Conservation (phyloP, 441 rosid species). For the Brassica balearica region DNA sequence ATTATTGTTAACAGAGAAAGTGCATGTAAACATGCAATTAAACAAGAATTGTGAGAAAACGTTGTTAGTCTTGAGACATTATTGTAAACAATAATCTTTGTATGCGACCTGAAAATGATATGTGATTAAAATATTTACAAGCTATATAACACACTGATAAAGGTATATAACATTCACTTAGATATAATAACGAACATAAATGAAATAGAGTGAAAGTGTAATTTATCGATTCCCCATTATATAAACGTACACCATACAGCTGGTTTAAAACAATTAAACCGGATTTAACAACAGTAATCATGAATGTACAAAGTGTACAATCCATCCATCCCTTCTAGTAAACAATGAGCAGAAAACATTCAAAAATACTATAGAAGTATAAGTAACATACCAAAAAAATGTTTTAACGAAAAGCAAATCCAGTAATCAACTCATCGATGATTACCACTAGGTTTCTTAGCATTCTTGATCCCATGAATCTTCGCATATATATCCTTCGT, state of each 20-base stretch:
- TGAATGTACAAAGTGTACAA: not conserved
- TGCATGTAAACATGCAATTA: not conserved
- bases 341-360: not conserved
- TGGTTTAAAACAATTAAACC: not conserved
- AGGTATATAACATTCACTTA: not conserved
- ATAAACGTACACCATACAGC: slow-evolving; percentile 5
- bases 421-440: slow-evolving; percentile 26
- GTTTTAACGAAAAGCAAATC: not conserved
- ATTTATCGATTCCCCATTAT: not conserved
- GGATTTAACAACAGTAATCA: not conserved
- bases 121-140: not conserved
- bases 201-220: not conserved
- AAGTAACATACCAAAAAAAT: slow-evolving; percentile 15
- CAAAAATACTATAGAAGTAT: not conserved
- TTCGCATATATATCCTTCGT: slow-evolving; percentile 58
- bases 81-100: not conserved
- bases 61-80: no score
- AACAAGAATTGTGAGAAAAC: not conserved
- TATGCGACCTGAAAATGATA: not conserved
- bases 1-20: not conserved
- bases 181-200: not conserved
- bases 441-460: slow-evolving; percentile 32
- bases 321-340: not conserved
- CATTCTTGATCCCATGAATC: slow-evolving; percentile 36
- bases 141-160: no score